Evolutionary conservation across 495 filamentous ascomycete species (phyloP).

Genomic region (Penicillium macrosclerotiorum): DNA sequence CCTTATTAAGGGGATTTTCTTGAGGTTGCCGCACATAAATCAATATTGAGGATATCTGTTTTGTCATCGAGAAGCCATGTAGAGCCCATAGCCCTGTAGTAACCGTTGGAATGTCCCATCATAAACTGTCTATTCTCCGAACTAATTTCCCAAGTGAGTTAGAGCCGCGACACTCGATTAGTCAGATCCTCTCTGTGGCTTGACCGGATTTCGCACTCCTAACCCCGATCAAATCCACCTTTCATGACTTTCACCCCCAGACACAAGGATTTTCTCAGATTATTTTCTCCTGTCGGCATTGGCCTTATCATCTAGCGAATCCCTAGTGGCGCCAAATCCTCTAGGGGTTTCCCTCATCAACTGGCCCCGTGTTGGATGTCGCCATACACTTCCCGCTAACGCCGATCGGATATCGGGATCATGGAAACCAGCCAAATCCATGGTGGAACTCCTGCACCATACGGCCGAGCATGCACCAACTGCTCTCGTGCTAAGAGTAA

Average conservation of each 20-base stretch:
- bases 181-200: not conserved
- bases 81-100: too few species aligned
- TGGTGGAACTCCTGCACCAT: constrained; percentile 27
- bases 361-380: too few species aligned
- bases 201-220: constrained; percentile 8
- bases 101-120: too few species aligned
- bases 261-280: too few species aligned
- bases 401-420: constrained; percentile 16
- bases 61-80: too few species aligned
- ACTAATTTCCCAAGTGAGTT: not conserved
- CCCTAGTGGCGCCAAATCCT: not conserved
- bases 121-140: not conserved
- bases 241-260: not conserved
- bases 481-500: constrained; percentile 57
- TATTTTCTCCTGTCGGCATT: not conserved
- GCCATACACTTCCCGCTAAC: too few species aligned
- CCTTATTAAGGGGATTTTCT: too few species aligned
- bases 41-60: not conserved
- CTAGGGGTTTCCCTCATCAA: too few species aligned
- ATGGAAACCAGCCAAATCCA: constrained; percentile 13
- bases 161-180: not conserved
- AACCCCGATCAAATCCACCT: constrained; percentile 7
- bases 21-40: too few species aligned
- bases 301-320: constrained; percentile 4
- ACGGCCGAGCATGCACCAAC: constrained; percentile 53